Evolutionary conservation across 371 early-diverging fungal genomes (phyloP), one percentile per base, ranked within the genome.

Genomic region (Thermomucor indicae-seudaticae): DNA sequence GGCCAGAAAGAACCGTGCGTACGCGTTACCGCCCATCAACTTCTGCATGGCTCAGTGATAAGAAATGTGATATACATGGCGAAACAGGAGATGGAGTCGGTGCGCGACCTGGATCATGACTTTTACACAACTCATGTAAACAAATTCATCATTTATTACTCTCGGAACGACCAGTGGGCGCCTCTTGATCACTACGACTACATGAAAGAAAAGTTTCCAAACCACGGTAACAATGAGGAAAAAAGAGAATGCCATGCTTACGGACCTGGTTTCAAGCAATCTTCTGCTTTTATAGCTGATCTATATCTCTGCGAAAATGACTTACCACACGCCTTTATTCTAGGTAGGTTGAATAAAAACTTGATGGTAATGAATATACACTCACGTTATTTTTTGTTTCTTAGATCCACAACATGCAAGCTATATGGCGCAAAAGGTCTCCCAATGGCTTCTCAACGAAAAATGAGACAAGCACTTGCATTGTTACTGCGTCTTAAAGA

Each of bases 111-210:
- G 47, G 87, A 92, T 44, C 69, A 70, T 37, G 81, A 80, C 20
- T 70, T 85, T 52, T 81, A 90, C 46, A 44, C 60, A 5, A 54
- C 62, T 22, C 67, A 83, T 53, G 69, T 79, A 0, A 68, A 78
- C 29, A 88, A 86, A 53, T 83, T 88, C 39, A 74, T 90, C 42
- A 79, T 92, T 51, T 93, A 91, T 54, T 93, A 89, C 57, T 90
- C 91, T 8, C 63, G 62, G 12, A 69, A 69, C 34, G 94, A 93
- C 47, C 58, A 71, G 24, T 93, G 94, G 94, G 85, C 84, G 11
- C 92, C 92, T 2, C 56, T 72, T 20, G 75, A 78, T 19, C 87
- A 89, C 47, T 84, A 84, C 58, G 67, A 81, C 6, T 78, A 80
- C 50, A 87, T 93, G 86, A 62, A 58, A 31, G 48, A 70, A 6